Conservation (phyloP, 1,284 basidiomycete genomes). For the Ustilago hordei region DNA sequence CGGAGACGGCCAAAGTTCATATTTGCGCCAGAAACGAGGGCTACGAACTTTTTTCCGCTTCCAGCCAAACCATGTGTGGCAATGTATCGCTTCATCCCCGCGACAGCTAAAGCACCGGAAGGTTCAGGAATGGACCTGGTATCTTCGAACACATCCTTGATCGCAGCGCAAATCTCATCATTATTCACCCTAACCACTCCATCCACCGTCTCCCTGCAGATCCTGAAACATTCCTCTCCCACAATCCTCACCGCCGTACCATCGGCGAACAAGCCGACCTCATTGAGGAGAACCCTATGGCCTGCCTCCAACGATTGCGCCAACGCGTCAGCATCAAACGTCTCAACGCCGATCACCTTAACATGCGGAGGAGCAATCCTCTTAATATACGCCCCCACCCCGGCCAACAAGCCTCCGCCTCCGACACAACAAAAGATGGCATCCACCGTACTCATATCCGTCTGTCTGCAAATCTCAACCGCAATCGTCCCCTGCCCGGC, state of each 20-base stretch:
- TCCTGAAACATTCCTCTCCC: conserved; percentile 92
- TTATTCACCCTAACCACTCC: conserved; percentile 87
- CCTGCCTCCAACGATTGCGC: conserved; percentile 76
- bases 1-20: conserved; percentile 98
- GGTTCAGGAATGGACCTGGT: conserved; percentile 80
- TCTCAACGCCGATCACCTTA: conserved; percentile 92
- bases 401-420: conserved; percentile 90
- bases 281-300: conserved; percentile 82
- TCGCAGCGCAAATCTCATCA: conserved; percentile 97
- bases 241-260: conserved; percentile 99
- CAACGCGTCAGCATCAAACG: conserved; percentile 94
- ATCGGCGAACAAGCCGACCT: conserved; percentile 96
- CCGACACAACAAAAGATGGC: conserved; percentile 91
- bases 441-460: conserved; percentile 74
- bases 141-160: conserved; percentile 95
- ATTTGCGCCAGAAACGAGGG: conserved; percentile 93
- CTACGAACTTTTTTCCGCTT: conserved; percentile 87
- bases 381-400: conserved; percentile 92
- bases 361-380: conserved; percentile 87
- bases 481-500: conserved; percentile 97
- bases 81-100: conserved; percentile 91
- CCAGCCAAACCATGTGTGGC: conserved; percentile 82
- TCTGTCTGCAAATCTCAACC: conserved; percentile 79
- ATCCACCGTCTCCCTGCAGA: conserved; percentile 88
- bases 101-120: conserved; percentile 92